These are phyloP conservation scores for Chaetothyriales sp. DNA, from an alignment of 2,329 filamentous ascomycete species.

Conservation along the genomic window DNA sequence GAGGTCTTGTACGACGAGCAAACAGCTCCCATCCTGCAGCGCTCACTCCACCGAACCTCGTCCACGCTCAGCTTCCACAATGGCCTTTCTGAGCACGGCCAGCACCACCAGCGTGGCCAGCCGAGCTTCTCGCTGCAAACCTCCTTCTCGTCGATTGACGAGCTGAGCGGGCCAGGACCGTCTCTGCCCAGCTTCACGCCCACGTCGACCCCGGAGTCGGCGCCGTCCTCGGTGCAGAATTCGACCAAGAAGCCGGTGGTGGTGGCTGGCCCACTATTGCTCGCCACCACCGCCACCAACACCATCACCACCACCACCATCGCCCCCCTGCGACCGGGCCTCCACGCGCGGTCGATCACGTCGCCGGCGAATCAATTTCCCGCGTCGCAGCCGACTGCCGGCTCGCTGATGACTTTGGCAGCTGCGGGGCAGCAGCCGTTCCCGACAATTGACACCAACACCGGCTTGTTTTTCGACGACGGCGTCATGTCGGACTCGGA, in stretches of 20 bases:
- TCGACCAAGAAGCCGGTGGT: conserved; percentile 25
- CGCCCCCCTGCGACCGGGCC: conserved; percentile 41
- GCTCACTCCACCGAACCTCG: conserved; percentile 59
- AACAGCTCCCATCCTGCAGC: conserved; percentile 76
- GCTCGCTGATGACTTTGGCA: conserved; percentile 6
- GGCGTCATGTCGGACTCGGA: conserved; percentile 72
- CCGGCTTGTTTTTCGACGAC: conserved; percentile 48
- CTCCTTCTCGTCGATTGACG: conserved; percentile 16
- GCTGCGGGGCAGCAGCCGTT: conserved; percentile 4
- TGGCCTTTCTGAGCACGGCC: conserved; percentile 59
- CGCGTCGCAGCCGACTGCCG: conserved; percentile 16
- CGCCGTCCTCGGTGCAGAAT: conserved; percentile 39
- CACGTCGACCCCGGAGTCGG: background rate
- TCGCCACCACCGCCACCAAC: background rate
- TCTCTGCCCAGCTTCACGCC: conserved; percentile 30
- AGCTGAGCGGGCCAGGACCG: conserved; percentile 37
- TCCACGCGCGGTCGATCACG: conserved; percentile 74
- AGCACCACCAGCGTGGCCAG: conserved; percentile 34
- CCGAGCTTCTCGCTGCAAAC: conserved; percentile 11
- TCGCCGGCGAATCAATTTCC: conserved; percentile 51
- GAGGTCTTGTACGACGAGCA: conserved; percentile 86
- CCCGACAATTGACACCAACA: conserved; percentile 11
- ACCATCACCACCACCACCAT: too few species aligned
- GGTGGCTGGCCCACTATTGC: conserved; percentile 18
- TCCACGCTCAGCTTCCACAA: conserved; percentile 71